A percentile compares a stretch with the other conserved stretches of the same genome.
These are phyloP conservation scores for Xylariaceae sp. DNA, from an alignment of 2,329 filamentous ascomycete genomes.

Conservation along the genomic window DNA sequence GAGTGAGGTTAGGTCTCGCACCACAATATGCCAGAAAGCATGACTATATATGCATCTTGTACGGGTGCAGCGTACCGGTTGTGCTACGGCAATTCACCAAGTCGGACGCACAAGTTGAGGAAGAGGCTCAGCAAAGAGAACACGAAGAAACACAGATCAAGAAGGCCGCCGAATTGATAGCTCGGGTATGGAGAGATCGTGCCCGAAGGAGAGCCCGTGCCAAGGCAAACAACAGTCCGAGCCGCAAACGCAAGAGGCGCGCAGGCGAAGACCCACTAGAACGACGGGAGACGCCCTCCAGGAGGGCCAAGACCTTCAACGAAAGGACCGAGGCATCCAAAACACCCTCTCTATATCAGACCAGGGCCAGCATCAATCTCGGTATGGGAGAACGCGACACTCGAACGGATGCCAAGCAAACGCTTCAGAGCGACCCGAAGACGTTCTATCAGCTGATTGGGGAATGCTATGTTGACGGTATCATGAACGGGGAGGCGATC, in stretches of 20 bases:
- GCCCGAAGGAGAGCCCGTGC: neutral
- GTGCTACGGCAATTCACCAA: conserved; percentile 14
- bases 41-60: conserved; percentile 21
- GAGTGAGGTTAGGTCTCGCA: conserved; percentile 5
- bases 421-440: conserved; percentile 4
- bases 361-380: neutral
- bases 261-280: neutral
- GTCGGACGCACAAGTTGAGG: conserved; percentile 1
- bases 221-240: too few species aligned
- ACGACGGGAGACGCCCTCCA: too few species aligned
- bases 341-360: too few species aligned
- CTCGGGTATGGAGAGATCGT: too few species aligned
- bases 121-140: conserved; percentile 5
- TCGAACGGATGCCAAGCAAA: neutral
- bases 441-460: conserved; percentile 21
- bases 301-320: neutral
- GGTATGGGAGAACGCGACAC: too few species aligned
- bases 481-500: conserved; percentile 25
- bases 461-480: conserved; percentile 25
- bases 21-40: conserved; percentile 4
- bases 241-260: too few species aligned
- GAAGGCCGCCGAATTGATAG: neutral
- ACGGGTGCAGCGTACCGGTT: conserved; percentile 24
- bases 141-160: too few species aligned
- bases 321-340: neutral